Conservation (phyloP, 495 filamentous ascomycete genomes). For the Cudoniella acicularis region DNA sequence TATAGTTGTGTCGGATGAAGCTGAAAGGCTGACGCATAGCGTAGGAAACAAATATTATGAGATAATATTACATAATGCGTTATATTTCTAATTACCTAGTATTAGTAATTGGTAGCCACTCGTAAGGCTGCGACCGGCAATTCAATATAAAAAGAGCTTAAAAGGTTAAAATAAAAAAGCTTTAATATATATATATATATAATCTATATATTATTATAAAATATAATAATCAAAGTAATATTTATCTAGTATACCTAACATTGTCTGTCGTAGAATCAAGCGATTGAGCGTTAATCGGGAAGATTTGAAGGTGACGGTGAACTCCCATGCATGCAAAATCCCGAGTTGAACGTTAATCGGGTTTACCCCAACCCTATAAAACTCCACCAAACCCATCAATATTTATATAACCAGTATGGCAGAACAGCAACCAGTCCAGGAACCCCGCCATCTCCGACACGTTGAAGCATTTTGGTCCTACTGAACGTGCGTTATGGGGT, state of each 20-base stretch:
- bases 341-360: not conserved
- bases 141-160: too few species aligned
- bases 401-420: not conserved
- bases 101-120: too few species aligned
- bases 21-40: too few species aligned
- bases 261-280: not conserved
- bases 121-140: too few species aligned
- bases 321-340: not conserved
- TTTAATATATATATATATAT: too few species aligned
- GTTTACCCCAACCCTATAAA: constrained; percentile 1
- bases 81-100: too few species aligned
- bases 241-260: not conserved
- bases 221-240: not conserved
- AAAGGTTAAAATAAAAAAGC: too few species aligned
- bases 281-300: not conserved
- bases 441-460: not conserved
- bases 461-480: not conserved
- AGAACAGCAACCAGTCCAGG: not conserved
- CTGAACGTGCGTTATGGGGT: not conserved
- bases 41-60: too few species aligned
- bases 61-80: too few species aligned
- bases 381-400: not conserved
- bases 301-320: not conserved
- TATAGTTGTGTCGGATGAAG: too few species aligned
- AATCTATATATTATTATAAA: too few species aligned